Percentiles rank a stretch among this genome's conserved stretches.
phyloP scores from a whole-genome alignment of 202 grass and related monocot genomes.

The Schoenoplectus triqueter region DNA sequence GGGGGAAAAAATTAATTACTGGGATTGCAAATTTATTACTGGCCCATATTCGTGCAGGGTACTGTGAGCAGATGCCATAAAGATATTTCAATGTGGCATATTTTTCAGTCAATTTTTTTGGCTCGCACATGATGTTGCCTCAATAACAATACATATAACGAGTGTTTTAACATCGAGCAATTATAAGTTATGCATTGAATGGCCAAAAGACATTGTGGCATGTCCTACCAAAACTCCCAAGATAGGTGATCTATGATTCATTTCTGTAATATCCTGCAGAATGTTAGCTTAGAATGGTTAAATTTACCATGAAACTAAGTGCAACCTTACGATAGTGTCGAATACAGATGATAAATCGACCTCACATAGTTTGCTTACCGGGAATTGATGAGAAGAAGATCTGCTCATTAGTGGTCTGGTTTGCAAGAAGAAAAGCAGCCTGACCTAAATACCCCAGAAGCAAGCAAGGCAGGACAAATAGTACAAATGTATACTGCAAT shows the following conservation, averaged over 20 bases:
- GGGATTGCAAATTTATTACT: conserved; percentile 7
- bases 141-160: background rate
- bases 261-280: background rate
- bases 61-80: background rate
- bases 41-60: background rate
- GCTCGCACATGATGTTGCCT: background rate
- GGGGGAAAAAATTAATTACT: background rate
- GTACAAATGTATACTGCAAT: conserved; percentile 70
- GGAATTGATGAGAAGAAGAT: conserved; percentile 85
- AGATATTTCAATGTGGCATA: background rate
- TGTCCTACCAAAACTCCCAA: background rate
- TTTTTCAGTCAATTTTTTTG: conserved; percentile 2
- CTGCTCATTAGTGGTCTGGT: conserved; percentile 52
- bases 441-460: conserved; percentile 83
- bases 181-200: background rate
- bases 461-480: conserved; percentile 91
- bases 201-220: background rate
- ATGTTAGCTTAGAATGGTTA: background rate
- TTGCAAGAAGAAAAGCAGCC: conserved; percentile 84
- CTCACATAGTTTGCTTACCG: conserved; percentile 47
- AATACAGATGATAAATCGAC: background rate
- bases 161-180: background rate
- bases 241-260: background rate
- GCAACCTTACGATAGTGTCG: background rate
- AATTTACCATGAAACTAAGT: conserved; percentile 8